phyloP scores from a whole-genome alignment of 768 basidiomycete species.

The Pleurotus salmoneostramineus region DNA sequence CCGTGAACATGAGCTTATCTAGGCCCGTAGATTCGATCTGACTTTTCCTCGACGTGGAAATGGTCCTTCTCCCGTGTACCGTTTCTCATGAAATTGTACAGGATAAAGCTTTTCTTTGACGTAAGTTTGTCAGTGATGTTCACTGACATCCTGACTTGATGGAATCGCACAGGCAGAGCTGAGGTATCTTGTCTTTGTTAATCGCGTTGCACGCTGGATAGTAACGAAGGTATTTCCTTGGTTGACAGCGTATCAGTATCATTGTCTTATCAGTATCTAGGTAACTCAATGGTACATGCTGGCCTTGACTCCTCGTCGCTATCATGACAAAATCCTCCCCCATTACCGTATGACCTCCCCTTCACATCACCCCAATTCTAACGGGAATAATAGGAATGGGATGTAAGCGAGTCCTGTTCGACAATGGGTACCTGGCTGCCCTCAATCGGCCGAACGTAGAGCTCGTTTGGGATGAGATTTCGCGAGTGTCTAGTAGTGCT shows the following conservation, averaged over 20 bases:
- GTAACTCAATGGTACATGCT: conserved; percentile 28
- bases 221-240: background rate
- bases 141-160: conserved; percentile 8
- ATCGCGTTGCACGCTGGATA: background rate
- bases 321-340: conserved; percentile 44
- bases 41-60: conserved; percentile 27
- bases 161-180: background rate
- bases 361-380: background rate
- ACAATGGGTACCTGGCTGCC: conserved; percentile 40
- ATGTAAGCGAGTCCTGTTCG: conserved; percentile 51
- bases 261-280: conserved; percentile 14
- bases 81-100: conserved; percentile 24
- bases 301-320: conserved; percentile 37
- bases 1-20: background rate
- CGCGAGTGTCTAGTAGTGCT: conserved; percentile 33
- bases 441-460: conserved; percentile 43
- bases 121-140: conserved; percentile 9
- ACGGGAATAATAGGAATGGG: conserved; percentile 34
- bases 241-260: conserved; percentile 2
- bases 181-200: background rate
- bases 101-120: conserved; percentile 15
- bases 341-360: conserved; percentile 34
- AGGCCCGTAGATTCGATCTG: conserved; percentile 15
- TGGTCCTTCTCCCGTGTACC: conserved; percentile 40
- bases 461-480: conserved; percentile 38